Evolutionary conservation across 768 basidiomycete species (phyloP).

Genomic region (Amanita jacksonii): DNA sequence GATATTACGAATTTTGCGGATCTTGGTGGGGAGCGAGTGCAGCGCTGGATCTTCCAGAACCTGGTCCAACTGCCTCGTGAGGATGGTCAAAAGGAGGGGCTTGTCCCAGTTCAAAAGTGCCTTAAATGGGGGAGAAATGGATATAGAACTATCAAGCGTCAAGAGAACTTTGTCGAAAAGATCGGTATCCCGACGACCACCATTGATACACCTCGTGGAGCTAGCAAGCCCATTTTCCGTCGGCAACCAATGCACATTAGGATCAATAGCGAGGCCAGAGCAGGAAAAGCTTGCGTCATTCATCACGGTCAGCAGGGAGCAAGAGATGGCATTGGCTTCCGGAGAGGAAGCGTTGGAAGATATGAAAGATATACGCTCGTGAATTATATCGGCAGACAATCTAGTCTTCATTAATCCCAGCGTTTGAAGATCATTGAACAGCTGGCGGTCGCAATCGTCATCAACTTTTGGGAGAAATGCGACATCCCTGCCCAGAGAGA

Average conservation of each 20-base stretch:
- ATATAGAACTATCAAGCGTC: conserved; percentile 18
- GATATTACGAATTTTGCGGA: conserved; percentile 16
- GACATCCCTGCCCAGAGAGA: not conserved
- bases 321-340: conserved; percentile 10
- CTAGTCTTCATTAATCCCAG: conserved; percentile 20
- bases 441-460: not conserved
- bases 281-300: conserved; percentile 4
- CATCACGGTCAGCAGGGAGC: conserved; percentile 17
- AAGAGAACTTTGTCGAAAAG: conserved; percentile 33
- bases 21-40: conserved; percentile 9
- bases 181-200: conserved; percentile 12
- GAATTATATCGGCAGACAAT: conserved; percentile 22
- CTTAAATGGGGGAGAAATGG: conserved; percentile 20
- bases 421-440: conserved; percentile 12
- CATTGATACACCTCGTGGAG: conserved; percentile 22
- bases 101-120: conserved; percentile 30
- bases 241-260: conserved; percentile 26
- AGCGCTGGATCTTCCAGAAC: conserved; percentile 12
- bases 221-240: conserved; percentile 24
- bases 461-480: not conserved
- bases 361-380: conserved; percentile 28
- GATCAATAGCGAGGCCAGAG: not conserved
- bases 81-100: conserved; percentile 19
- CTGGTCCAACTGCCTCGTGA: conserved; percentile 24
- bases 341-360: conserved; percentile 12